Evolutionary conservation across 2,329 filamentous ascomycete genomes (phyloP).

Genomic region (Beauveria sp.): DNA sequence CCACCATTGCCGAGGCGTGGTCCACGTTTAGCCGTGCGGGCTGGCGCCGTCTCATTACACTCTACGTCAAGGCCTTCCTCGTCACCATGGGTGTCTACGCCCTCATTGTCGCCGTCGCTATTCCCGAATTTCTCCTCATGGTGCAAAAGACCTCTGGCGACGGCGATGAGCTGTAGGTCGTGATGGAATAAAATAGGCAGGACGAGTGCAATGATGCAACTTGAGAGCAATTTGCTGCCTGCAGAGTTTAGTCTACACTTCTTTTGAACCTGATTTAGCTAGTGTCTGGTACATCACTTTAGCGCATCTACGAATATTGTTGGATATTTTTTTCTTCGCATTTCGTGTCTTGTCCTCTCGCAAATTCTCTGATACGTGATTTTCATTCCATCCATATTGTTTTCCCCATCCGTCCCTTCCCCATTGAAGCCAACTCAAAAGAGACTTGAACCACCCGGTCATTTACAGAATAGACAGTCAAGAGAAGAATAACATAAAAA

Average conservation of each 20-base stretch:
- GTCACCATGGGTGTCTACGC: slow-evolving; percentile 42
- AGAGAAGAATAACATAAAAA: not conserved
- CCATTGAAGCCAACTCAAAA: not conserved
- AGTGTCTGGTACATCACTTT: not conserved
- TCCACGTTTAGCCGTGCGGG: slow-evolving; percentile 65
- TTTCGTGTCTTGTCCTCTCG: not conserved
- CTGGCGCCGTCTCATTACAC: slow-evolving; percentile 64
- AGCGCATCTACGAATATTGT: not conserved
- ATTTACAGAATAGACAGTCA: not conserved
- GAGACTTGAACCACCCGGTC: not conserved
- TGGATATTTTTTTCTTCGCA: not conserved
- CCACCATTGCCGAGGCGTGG: slow-evolving; percentile 71
- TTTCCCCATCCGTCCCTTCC: not conserved
- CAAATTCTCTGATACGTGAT: not conserved
- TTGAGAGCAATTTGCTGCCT: not conserved
- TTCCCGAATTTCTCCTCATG: slow-evolving; percentile 45
- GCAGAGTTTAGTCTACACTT: not conserved
- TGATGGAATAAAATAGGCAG: not conserved
- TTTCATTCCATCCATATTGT: not conserved
- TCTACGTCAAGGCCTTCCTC: slow-evolving; percentile 64
- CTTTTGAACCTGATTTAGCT: not conserved
- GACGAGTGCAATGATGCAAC: not conserved
- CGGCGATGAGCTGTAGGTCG: slow-evolving; percentile 7
- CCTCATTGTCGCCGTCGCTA: slow-evolving; percentile 35
- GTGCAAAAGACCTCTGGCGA: slow-evolving; percentile 15